Percentiles rank a stretch among this genome's conserved stretches.
These are phyloP conservation scores for Heritiera fomes DNA, from an alignment of 345 rosid species.

Conservation along the genomic window DNA sequence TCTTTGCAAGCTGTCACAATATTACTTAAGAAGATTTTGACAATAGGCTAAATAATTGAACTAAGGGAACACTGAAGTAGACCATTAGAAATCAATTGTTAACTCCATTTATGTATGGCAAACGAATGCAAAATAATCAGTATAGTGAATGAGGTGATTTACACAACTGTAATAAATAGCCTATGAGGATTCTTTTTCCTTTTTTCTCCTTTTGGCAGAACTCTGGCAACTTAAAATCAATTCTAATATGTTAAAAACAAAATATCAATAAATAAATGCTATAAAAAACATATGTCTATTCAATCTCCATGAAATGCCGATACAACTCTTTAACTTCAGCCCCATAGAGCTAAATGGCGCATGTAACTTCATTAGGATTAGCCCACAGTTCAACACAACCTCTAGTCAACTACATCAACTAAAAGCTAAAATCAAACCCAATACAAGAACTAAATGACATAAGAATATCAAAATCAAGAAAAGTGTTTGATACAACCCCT, in stretches of 20 bases:
- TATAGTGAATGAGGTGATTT: not conserved
- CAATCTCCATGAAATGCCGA: not conserved
- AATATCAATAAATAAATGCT: not conserved
- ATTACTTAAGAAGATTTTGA: constrained; percentile 2
- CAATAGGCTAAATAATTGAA: not conserved
- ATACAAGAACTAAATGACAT: not conserved
- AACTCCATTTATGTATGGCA: not conserved
- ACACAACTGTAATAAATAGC: not conserved
- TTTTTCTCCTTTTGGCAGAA: not conserved
- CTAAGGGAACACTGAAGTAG: not conserved
- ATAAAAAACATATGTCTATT: not conserved
- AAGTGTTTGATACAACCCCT: constrained; percentile 13
- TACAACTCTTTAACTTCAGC: not conserved
- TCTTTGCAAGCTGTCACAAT: constrained; percentile 8
- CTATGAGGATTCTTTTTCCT: too few species aligned
- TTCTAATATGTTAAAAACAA: constrained; percentile 9
- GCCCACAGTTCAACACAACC: not conserved
- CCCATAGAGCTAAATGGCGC: not conserved
- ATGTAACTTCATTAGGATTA: not conserved
- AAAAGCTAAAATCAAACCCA: not conserved
- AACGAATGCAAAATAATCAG: not conserved
- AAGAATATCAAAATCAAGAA: not conserved
- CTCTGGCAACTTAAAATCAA: not conserved
- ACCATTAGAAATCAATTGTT: not conserved
- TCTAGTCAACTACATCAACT: not conserved